Evolutionary conservation across 805 yeast genomes (phyloP), one percentile per base, ranked within the genome.

Genomic region (Kregervanrija pseudodelftensis): DNA sequence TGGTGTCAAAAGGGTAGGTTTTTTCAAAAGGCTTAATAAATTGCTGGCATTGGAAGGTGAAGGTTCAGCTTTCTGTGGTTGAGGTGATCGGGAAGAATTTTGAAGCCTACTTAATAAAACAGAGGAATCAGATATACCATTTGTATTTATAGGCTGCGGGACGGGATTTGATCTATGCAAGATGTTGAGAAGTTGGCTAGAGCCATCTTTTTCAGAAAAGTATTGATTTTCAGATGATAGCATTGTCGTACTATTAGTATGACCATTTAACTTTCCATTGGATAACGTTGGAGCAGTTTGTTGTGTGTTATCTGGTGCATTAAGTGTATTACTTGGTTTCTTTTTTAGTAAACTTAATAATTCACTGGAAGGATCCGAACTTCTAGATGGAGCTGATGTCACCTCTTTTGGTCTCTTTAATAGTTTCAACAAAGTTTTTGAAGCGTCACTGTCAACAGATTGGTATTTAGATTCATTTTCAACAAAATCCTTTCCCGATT

Each of bases 1-100:
- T 22, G 28, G 7, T 7, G 28, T 22, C 2, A 8, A 22, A 22
- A 22, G 8, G 28, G 7, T 5, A 22, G 49, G 47, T n/a, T 33
- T 38, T 33, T 49, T 47, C 28, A 49, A 39, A 14, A 49, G 39
- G 30, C 44, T 35, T 34, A 50, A 35, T 37, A 49, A 37, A 14
- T 39, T 38, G 8, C 33, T 31, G n/a, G 39, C 28, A 33, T 30
- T 35, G 14, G 39, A 30, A 5, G 17, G 36, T n/a, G 38, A 4
- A 8, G 40, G 22, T 12, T 14, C 2, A 14, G 14, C 28, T 12
- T 5, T 7, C 5, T 12, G 22, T 16, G 37, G 14, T 14, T 17
- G 22, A 4, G 15, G 12, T 35, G 37, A 12, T 14, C 37, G 5
- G 22, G 22, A 35, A 35, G 12, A 32, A 32, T 32, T 32, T 22